Evolutionary conservation across 2,329 filamentous ascomycete genomes (phyloP).

Genomic region (Dendryphion nanum): DNA sequence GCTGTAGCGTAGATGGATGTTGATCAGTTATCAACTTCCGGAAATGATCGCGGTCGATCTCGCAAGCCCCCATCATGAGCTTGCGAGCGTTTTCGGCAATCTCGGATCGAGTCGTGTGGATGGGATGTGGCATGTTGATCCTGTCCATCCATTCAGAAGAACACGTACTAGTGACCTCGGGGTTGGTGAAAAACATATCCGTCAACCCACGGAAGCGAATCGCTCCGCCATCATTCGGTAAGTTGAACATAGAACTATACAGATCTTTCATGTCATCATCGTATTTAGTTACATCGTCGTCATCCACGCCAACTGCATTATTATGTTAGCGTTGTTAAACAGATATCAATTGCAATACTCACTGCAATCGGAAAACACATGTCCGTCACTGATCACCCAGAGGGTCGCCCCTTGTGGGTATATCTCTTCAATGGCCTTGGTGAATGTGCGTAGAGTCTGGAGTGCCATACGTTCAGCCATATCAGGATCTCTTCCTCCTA

Average conservation of each 20-base stretch:
- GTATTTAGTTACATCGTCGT: constrained; percentile 43
- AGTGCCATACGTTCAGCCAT: constrained; percentile 45
- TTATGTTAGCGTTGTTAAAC: constrained; percentile 8
- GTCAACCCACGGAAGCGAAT: constrained; percentile 29
- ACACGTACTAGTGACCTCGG: constrained; percentile 20
- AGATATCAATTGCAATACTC: constrained; percentile 10
- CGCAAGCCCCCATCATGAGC: constrained; percentile 25
- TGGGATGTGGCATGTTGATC: constrained; percentile 25
- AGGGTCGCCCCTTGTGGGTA: constrained; percentile 45
- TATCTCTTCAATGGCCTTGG: constrained; percentile 39
- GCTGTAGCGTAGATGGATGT: constrained; percentile 24
- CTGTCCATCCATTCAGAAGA: constrained; percentile 17
- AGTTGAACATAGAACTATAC: constrained; percentile 28
- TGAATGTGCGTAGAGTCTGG: constrained; percentile 40
- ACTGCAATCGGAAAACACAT: constrained; percentile 44
- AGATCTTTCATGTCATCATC: constrained; percentile 39
- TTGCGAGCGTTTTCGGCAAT: constrained; percentile 29
- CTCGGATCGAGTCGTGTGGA: constrained; percentile 26
- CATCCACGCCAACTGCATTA: constrained; percentile 44
- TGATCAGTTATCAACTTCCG: constrained; percentile 26
- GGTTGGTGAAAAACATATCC: constrained; percentile 27
- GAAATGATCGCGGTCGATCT: constrained; percentile 22
- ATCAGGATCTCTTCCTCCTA: constrained; percentile 49
- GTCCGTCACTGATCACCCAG: constrained; percentile 46
- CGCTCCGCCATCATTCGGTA: constrained; percentile 16